Evolutionary conservation across 1,284 basidiomycete species (phyloP), one percentile per base, ranked within the genome.

Genomic region (Ustilago cynodontis): DNA sequence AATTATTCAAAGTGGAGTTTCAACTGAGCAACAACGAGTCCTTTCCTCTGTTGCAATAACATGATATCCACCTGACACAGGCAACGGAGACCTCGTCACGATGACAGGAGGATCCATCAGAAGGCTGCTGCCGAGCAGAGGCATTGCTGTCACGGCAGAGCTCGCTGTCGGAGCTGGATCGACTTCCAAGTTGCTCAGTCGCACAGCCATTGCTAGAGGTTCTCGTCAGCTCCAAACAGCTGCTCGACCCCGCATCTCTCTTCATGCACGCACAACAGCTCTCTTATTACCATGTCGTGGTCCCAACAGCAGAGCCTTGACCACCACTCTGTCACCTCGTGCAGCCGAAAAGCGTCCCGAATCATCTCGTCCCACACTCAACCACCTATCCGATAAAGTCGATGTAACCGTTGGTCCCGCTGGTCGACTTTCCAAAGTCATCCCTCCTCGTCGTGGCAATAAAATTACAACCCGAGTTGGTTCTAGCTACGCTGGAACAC

Each of bases 401-500:
- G 67, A 79, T 22, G 62, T 82, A 11, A 57, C 55, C 26, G 65
- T 78, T 20, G 81, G 80, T 2, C 81, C 81, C 2, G 59, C 77
- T 9, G 81, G 81, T 24, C 79, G 81, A 16, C 75, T 82, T 8
- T 68, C 81, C 41, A 81, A 82, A 64, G 66, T 81, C 28, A 66
- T 79, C n/a, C 59, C 64, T 1, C 70, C 80, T 0, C 69, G 78
- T 2, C 59, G 65, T 10, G 74, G 73, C 5, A 58, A 45, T 58
- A 77, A 74, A 56, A 82, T 83, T 58, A 83, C 81, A 31, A 81
- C 81, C 1, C 75, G 78, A 2, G 79, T 82, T 1, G 81, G 80
- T 1, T 79, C 76, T 59, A 79, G 72, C 59, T 82, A 75, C 66
- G 79, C 79, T 0, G 85, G 86, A n/a, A 81, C 81, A 8, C 85